A percentile compares a stretch with the other conserved stretches of the same genome.
Conservation (phyloP, 177 flowering plant genomes). For the Vitis hybrid region DNA sequence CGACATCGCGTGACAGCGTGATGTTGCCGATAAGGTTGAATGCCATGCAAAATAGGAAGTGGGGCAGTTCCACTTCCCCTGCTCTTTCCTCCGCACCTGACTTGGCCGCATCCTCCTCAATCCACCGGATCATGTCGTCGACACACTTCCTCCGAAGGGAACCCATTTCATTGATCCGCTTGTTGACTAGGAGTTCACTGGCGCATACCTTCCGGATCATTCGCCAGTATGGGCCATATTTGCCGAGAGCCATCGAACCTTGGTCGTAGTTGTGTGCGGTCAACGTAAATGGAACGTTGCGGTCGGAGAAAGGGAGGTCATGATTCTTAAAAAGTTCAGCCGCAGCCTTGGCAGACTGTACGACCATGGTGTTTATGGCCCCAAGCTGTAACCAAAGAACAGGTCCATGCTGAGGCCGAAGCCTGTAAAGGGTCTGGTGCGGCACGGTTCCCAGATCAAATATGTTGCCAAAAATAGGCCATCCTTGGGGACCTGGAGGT, state of each 20-base stretch:
- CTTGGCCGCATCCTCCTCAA: slow-evolving; percentile 8
- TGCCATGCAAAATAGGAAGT: slow-evolving; percentile 23
- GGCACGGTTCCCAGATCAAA: slow-evolving; percentile 28
- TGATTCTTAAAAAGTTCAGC: slow-evolving; percentile 29
- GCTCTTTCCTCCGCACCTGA: neutral
- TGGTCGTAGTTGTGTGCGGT: slow-evolving; percentile 1
- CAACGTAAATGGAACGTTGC: slow-evolving; percentile 1
- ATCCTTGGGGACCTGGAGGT: slow-evolving; percentile 30
- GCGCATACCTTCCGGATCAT: slow-evolving; percentile 19
- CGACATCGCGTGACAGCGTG: slow-evolving; percentile 24
- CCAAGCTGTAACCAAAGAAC: slow-evolving; percentile 25
- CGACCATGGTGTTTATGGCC: slow-evolving; percentile 16
- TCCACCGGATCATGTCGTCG: slow-evolving; percentile 14
- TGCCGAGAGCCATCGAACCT: slow-evolving; percentile 2
- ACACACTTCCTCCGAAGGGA: slow-evolving; percentile 13
- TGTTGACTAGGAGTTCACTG: slow-evolving; percentile 12
- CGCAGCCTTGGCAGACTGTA: slow-evolving; percentile 17
- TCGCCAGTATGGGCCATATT: slow-evolving; percentile 26
- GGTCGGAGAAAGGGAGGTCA: slow-evolving; percentile 14
- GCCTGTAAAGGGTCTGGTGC: slow-evolving; percentile 9
- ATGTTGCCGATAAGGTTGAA: slow-evolving; percentile 27
- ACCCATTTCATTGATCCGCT: slow-evolving; percentile 11
- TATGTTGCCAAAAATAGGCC: slow-evolving; percentile 29
- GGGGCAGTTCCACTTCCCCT: slow-evolving; percentile 8
- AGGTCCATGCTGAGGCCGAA: slow-evolving; percentile 17